Base-by-base conservation (phyloP, 1,139 yeast genomes). In the Zygoascus meyerae region DNA sequence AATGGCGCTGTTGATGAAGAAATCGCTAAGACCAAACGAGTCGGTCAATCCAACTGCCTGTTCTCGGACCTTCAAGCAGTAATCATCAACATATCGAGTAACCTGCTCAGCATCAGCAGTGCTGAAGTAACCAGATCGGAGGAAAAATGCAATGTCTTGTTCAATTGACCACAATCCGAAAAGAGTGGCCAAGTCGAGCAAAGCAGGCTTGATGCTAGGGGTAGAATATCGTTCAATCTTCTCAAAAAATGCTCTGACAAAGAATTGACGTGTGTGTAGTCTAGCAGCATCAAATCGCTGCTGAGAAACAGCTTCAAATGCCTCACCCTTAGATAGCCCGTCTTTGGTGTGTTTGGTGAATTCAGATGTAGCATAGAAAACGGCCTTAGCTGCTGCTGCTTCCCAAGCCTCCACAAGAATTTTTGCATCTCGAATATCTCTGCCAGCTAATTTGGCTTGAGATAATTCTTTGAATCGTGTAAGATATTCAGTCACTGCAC, bases 41-140 rank as follows among this genome's bases (percentile, higher is more conserved):
- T 90, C 97, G n/a, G 95, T 85, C 58, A 86, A 73, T 15, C 86
- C 86, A 63, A 87, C 79, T 48, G 83, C 84, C 60, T 84, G 82
- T 41, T 81, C 80, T 65, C 97, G 64, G 11, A 70, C 65, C 49
- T 53, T 54, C 46, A 54, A 57, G 48, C 71, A 65, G 56, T 67
- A 65, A 34, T 57, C 59, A 52, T 67, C 65, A 37, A 69, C 71
- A 12, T 60, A 60, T 26, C 49, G 53, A 26, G 68, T 63, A 37
- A 70, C 61, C 36, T 51, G 47, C 48, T 61, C 65, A 18, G 71
- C 57, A 47, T 66, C 69, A 21, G 50, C 53, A 11, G 72, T 57
- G 26, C 61, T 53, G 40, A 85, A 69, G 52, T 83, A 78, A 32
- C 78, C 67, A 45, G 66, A 78, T 59, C 85, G 86, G 63, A 86